Conservation (phyloP, 2,329 filamentous ascomycete species). For the Phyllachora maydis region DNA sequence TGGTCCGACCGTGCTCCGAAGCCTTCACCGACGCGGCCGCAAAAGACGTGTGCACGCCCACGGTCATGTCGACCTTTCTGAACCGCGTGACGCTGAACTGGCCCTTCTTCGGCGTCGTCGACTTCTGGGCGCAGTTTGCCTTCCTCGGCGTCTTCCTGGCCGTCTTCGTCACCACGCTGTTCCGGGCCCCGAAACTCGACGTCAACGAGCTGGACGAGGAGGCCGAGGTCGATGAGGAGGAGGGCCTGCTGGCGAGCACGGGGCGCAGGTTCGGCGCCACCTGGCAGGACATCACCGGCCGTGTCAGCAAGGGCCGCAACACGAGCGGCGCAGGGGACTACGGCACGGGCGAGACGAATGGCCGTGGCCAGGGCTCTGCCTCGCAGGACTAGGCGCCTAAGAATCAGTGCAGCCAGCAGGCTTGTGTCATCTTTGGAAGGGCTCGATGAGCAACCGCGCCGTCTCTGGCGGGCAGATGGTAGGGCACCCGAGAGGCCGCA, state of each 20-base stretch:
- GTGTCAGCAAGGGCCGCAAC: slow-evolving; percentile 8
- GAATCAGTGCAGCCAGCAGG: too few relatives aligned
- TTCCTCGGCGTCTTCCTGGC: slow-evolving; percentile 73
- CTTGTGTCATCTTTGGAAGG: too few relatives aligned
- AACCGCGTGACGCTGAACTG: slow-evolving; percentile 87
- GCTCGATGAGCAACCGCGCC: too few relatives aligned
- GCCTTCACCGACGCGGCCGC: slow-evolving; percentile 53
- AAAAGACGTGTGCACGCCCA: slow-evolving; percentile 70
- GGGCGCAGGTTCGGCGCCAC: slow-evolving; percentile 65
- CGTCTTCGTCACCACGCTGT: slow-evolving; percentile 57
- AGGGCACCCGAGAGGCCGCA: too few relatives aligned
- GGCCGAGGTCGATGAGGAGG: slow-evolving; percentile 80
- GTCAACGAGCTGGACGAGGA: slow-evolving; percentile 69
- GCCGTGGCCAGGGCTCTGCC: neutral
- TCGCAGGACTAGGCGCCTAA: too few relatives aligned
- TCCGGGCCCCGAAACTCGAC: slow-evolving; percentile 62
- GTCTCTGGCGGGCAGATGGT: too few relatives aligned
- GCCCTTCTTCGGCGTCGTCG: slow-evolving; percentile 80
- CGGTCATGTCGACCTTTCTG: slow-evolving; percentile 77
- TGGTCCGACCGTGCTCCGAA: slow-evolving; percentile 71
- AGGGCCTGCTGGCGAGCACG: slow-evolving; percentile 71
- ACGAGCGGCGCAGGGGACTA: too few relatives aligned
- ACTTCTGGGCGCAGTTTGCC: slow-evolving; percentile 91
- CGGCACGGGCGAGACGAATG: slow-evolving; percentile 6
- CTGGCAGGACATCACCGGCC: slow-evolving; percentile 70